Evolutionary conservation across 306 rosid species (phyloP).

Genomic region (Rubus idaeus): DNA sequence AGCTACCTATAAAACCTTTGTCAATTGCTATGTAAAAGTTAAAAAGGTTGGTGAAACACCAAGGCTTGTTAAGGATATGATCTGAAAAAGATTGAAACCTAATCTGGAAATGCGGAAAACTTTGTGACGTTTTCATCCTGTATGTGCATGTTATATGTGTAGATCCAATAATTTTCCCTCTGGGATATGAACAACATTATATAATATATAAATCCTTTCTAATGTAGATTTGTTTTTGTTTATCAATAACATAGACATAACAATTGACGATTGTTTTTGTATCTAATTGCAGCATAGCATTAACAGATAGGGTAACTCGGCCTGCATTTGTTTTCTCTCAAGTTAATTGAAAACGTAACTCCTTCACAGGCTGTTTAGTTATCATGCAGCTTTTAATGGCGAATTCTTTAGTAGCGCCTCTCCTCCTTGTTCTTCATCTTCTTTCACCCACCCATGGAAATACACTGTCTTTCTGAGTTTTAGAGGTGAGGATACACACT

Average conservation of each 20-base stretch:
- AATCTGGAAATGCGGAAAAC: not conserved
- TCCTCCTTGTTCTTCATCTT: too few relatives aligned
- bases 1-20: slow-evolving; percentile 33
- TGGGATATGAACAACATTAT: not conserved
- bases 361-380: too few relatives aligned
- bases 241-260: not conserved
- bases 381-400: not conserved
- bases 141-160: not conserved
- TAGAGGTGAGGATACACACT: not conserved
- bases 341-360: too few relatives aligned
- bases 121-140: not conserved
- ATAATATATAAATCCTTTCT: too few relatives aligned
- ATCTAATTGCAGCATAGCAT: not conserved
- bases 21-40: slow-evolving; percentile 33
- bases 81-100: slow-evolving; percentile 28
- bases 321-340: not conserved
- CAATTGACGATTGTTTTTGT: not conserved
- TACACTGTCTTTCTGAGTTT: not conserved
- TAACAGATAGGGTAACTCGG: not conserved
- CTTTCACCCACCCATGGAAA: not conserved
- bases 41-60: slow-evolving; percentile 31
- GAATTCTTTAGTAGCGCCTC: not conserved
- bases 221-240: too few relatives aligned
- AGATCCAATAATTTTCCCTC: not conserved
- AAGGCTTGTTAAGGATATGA: slow-evolving; percentile 39